These are phyloP conservation scores for Globisporangium megalacanthum DNA, from an alignment of 352 stramenopile genomes.

Conservation along the genomic window DNA sequence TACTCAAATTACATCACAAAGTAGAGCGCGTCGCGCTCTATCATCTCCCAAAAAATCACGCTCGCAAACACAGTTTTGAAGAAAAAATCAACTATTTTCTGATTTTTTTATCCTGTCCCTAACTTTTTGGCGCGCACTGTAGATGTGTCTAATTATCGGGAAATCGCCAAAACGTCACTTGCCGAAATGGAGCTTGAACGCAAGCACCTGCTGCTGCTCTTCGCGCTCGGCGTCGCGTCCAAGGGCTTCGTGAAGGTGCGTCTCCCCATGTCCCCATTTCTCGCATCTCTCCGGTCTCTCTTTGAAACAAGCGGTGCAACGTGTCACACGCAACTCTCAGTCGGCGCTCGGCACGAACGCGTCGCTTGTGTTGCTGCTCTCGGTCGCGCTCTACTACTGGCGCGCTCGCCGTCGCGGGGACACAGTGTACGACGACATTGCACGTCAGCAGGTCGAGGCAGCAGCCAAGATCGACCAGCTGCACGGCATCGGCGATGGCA, in stretches of 20 bases:
- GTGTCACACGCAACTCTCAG: conserved; percentile 18
- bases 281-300: not conserved
- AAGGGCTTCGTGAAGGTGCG: conserved; percentile 62
- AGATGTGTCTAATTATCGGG: no score
- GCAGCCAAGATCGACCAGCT: conserved; percentile 64
- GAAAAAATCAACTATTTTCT: no score
- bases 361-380: conserved; percentile 58
- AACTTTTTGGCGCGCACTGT: no score
- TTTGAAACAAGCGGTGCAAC: not conserved
- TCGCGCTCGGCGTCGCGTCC: conserved; percentile 55
- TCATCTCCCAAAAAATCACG: no score
- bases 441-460: conserved; percentile 44
- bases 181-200: conserved; percentile 35
- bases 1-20: no score
- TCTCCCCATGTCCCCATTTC: no score
- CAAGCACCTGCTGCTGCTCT: conserved; percentile 70
- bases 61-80: no score
- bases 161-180: conserved; percentile 8
- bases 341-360: conserved; percentile 54
- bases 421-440: conserved; percentile 69
- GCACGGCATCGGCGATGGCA: conserved; percentile 44
- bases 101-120: no score
- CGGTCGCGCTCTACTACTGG: conserved; percentile 62
- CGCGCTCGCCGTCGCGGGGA: conserved; percentile 45
- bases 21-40: no score